A percentile compares a stretch with the other conserved stretches of the same genome.
Evolutionary conservation across 371 early-diverging fungal genomes (phyloP).

Genomic region (Lichtheimia hyalospora): DNA sequence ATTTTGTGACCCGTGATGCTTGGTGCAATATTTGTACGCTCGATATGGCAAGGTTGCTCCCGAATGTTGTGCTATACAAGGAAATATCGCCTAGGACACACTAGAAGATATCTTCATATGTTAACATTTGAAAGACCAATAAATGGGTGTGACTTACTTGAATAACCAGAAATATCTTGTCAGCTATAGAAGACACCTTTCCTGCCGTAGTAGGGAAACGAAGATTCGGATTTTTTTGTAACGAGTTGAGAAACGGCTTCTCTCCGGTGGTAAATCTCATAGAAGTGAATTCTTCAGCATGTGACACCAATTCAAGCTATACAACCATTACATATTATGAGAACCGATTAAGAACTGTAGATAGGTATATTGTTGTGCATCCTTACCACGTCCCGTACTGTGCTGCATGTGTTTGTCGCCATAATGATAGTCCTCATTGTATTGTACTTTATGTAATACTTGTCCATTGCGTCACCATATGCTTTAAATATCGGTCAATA

Average conservation of each 20-base stretch:
- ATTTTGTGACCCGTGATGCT: constrained; percentile 36
- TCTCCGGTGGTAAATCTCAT: constrained; percentile 47
- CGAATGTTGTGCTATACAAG: constrained; percentile 21
- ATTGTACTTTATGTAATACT: constrained; percentile 45
- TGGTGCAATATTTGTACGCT: constrained; percentile 27
- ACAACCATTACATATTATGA: too few species aligned
- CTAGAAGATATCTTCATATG: constrained; percentile 11
- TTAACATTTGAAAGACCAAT: background rate
- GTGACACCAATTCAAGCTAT: constrained; percentile 41
- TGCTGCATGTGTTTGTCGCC: constrained; percentile 11
- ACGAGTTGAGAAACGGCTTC: constrained; percentile 38
- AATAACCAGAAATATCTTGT: constrained; percentile 37
- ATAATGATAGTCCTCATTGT: constrained; percentile 44
- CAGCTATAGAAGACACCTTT: constrained; percentile 24
- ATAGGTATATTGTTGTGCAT: background rate
- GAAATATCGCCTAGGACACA: constrained; percentile 42
- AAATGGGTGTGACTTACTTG: constrained; percentile 27
- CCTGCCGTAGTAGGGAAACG: constrained; percentile 29
- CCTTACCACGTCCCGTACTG: constrained; percentile 37
- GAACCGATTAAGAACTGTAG: background rate
- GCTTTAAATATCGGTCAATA: constrained; percentile 24
- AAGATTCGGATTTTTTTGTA: constrained; percentile 38
- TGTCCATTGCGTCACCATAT: constrained; percentile 53
- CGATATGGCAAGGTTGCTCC: constrained; percentile 22
- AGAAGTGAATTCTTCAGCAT: constrained; percentile 46